Evolutionary conservation across 176 grass and related monocot species (phyloP), one percentile per base, ranked within the genome.

Genomic region (Zoysia japonica): DNA sequence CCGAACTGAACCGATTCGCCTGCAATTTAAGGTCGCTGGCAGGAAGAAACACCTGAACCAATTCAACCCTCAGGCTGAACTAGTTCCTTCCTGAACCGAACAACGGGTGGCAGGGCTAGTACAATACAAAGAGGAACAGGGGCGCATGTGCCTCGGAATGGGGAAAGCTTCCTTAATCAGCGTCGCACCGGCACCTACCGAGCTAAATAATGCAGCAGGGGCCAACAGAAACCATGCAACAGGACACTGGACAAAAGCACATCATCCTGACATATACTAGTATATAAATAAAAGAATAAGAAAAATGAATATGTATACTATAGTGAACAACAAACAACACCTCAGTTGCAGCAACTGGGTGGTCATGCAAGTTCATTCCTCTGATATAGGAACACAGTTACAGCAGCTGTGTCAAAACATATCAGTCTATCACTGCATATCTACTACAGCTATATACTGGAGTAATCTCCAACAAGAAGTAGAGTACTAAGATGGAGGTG

Each of bases 341-440:
- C 87, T 63, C 87, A 78, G 83, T 85, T 59, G 60, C 62, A 79
- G 56, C 73, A 75, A 84, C 82, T 73, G 78, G 82, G 87, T 72
- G 28, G 28, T 28, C 28, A 28, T 28, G 28, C 28, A 28, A 78
- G 82, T 67, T 73, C 50, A 41, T 51, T 67, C 53, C 11, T 38
- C 42, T 51, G 42, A 2, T 15, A 72, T 2, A 52, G 50, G 2
- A 52, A 47, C 72, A 68, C 6, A 20, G 59, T 9, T 20, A 78
- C 14, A 78, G 48, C 10, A 52, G 61, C 65, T 37, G 67, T 28
- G 28, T 28, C 28, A 28, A 28, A 28, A 28, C 28, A 28, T 28
- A 28, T 28, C 28, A 28, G 28, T 28, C 55, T 62, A 59, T 53
- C 44, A 45, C 5, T 47, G 8, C 28, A 28, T 6, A 47, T 47